Conservation (phyloP, 2,329 filamentous ascomycete genomes). For the Tolypocladium endophyticum region DNA sequence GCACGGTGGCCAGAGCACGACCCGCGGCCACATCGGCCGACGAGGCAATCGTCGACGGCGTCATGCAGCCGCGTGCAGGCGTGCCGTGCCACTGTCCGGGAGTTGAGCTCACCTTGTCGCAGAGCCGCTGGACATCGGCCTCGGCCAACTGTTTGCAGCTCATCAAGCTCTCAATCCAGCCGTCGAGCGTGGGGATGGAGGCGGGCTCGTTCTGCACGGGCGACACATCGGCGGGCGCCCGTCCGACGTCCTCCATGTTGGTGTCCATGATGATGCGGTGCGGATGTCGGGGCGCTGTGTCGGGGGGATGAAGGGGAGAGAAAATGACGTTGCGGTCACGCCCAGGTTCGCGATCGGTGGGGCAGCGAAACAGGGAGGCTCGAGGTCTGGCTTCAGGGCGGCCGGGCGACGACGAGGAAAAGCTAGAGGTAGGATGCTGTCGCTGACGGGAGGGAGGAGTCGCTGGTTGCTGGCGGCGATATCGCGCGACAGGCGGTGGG, state of each 20-base stretch:
- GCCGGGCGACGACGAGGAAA: neutral
- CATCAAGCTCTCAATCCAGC: conserved; percentile 99
- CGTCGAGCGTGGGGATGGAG: conserved; percentile 85
- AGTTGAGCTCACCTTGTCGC: conserved; percentile 70
- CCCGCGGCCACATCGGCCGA: neutral
- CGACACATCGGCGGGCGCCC: conserved; percentile 69
- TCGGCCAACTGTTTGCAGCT: conserved; percentile 96
- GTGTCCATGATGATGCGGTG: conserved; percentile 61
- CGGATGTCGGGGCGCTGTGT: conserved; percentile 9
- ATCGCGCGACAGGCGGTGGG: neutral
- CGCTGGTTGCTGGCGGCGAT: neutral
- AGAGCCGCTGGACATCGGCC: conserved; percentile 88
- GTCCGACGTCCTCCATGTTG: conserved; percentile 96
- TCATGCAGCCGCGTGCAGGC: neutral
- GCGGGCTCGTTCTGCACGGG: conserved; percentile 68
- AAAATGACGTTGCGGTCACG: conserved; percentile 20
- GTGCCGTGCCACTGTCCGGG: neutral
- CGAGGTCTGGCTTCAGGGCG: neutral
- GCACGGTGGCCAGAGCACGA: neutral
- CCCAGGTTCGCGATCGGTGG: conserved; percentile 9
- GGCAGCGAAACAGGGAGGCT: conserved; percentile 5
- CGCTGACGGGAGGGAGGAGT: neutral
- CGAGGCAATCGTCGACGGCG: neutral
- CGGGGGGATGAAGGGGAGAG: conserved; percentile 8
- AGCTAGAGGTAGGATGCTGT: neutral